Conservation (phyloP, 1,284 basidiomycete genomes). For the Phenoliferia sp. region DNA sequence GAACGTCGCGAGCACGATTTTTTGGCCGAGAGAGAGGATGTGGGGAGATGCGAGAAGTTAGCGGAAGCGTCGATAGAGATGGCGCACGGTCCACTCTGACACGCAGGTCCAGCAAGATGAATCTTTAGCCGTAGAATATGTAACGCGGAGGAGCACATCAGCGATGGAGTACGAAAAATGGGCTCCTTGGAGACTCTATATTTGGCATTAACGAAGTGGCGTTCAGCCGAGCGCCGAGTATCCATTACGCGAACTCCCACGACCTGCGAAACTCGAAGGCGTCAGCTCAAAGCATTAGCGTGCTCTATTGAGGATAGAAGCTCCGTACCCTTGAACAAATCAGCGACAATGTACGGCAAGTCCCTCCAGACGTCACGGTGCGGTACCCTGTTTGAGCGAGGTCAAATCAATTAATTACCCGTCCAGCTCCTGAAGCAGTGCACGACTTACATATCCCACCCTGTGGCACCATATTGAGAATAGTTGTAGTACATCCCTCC, state of each 20-base stretch:
- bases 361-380: slow-evolving; percentile 70
- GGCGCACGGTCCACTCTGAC: neutral
- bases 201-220: no score
- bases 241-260: slow-evolving; percentile 13
- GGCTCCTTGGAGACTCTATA: neutral
- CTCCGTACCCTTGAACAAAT: slow-evolving; percentile 47
- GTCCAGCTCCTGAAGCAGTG: no score
- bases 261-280: neutral
- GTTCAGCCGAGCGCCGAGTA: slow-evolving; percentile 19
- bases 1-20: neutral
- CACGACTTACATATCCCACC: slow-evolving; percentile 60
- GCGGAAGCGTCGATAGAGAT: neutral
- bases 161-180: neutral
- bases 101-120: no score
- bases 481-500: slow-evolving; percentile 79
- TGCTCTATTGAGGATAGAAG: neutral
- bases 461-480: slow-evolving; percentile 70
- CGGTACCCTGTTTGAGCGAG: no score
- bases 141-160: neutral
- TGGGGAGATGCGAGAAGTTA: neutral
- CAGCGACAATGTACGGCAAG: slow-evolving; percentile 72
- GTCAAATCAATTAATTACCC: no score
- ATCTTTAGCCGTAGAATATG: neutral
- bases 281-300: no score
- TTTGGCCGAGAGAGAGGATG: no score